Percentiles rank a stretch among this genome's conserved stretches.
Evolutionary conservation across 192 early-diverging fungal genomes (phyloP).

Genomic region (Coemansia pectinata): DNA sequence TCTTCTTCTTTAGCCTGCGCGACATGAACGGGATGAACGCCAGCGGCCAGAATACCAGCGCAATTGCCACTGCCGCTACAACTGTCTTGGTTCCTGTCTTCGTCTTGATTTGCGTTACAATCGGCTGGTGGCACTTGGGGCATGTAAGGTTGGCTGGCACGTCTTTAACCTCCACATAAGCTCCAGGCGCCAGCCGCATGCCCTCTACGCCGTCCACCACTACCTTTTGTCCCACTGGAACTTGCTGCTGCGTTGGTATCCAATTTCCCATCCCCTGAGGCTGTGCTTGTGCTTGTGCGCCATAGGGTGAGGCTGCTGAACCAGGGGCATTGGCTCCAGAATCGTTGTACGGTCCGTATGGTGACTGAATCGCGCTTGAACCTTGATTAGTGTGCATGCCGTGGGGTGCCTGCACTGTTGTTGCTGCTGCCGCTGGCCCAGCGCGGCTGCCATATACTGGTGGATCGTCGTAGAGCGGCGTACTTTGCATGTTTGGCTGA

Average conservation of each 20-base stretch:
- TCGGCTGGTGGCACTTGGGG: constrained; percentile 29
- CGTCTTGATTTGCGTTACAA: constrained; percentile 38
- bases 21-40: constrained; percentile 42
- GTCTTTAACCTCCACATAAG: constrained; percentile 39
- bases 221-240: constrained; percentile 12
- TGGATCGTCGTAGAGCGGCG: constrained; percentile 12
- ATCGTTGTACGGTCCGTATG: constrained; percentile 18
- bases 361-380: not conserved
- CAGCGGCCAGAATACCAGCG: constrained; percentile 43
- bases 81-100: constrained; percentile 29
- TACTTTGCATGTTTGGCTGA: not conserved
- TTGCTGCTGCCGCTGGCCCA: not conserved
- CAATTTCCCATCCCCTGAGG: not conserved
- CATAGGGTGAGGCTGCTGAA: not conserved
- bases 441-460: not conserved
- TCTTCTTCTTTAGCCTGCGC: constrained; percentile 35
- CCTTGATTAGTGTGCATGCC: not conserved
- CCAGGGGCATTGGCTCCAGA: not conserved
- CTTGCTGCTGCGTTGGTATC: not conserved
- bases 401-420: constrained; percentile 8
- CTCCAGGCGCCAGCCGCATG: constrained; percentile 18
- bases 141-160: constrained; percentile 30
- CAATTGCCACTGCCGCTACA: constrained; percentile 42
- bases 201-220: constrained; percentile 21
- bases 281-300: not conserved